Evolutionary conservation across 148 eudicot genomes (phyloP).

Genomic region (Camellia japonica): DNA sequence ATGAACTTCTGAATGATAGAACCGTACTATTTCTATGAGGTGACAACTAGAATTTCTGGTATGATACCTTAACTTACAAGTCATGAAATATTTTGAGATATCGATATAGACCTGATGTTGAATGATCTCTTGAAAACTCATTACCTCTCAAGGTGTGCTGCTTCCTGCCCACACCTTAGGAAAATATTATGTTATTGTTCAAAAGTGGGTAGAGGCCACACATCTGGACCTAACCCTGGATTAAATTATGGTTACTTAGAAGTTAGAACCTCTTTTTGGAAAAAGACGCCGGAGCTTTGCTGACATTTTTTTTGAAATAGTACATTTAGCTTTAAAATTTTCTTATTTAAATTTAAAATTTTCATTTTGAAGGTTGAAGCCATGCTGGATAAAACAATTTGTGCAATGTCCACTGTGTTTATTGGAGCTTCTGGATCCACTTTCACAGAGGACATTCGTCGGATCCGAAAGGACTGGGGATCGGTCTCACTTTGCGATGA

Average conservation of each 20-base stretch:
- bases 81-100: background rate
- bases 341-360: background rate
- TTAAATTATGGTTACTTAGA: background rate
- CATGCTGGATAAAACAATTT: constrained; percentile 95
- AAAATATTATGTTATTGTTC: background rate
- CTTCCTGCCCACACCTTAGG: background rate
- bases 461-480: constrained; percentile 92
- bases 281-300: background rate
- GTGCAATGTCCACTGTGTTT: constrained; percentile 82
- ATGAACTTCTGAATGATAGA: background rate
- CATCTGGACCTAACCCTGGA: background rate
- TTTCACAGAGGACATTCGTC: constrained; percentile 93
- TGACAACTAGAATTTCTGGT: background rate
- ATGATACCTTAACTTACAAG: background rate
- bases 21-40: background rate
- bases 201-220: background rate
- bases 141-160: background rate
- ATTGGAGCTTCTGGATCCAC: constrained; percentile 94
- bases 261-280: background rate
- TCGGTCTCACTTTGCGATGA: constrained; percentile 80
- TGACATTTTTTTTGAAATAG: background rate
- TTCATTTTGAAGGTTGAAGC: constrained; percentile 81
- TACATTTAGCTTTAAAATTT: background rate
- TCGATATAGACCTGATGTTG: background rate
- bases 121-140: background rate